Percentiles rank a stretch among this genome's conserved stretches.
phyloP scores from a whole-genome alignment of 2,329 filamentous ascomycete species.

The Ophiostoma fasciatum region DNA sequence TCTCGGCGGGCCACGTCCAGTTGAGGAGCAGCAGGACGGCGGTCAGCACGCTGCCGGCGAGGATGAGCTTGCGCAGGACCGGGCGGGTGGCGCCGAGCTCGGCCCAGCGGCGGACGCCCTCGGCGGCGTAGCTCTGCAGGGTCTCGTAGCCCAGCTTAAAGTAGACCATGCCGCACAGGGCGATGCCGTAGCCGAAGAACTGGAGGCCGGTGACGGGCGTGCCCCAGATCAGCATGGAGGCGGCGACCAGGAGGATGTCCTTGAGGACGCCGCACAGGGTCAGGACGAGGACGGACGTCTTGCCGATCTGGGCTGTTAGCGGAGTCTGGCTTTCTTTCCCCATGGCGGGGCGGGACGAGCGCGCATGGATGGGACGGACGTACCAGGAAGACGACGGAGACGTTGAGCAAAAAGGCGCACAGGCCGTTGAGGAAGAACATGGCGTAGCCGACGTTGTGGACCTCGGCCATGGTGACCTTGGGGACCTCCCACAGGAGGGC shows the following conservation, averaged over 20 bases:
- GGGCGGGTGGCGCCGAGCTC: conserved; percentile 72
- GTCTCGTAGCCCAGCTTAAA: conserved; percentile 78
- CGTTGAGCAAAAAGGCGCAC: conserved; percentile 68
- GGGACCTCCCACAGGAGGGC: conserved; percentile 63
- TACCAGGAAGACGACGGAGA: conserved; percentile 77
- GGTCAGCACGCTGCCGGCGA: conserved; percentile 49
- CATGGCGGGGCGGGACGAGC: too few species aligned
- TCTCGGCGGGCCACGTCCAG: too few species aligned
- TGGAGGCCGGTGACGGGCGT: conserved; percentile 61
- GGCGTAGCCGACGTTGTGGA: conserved; percentile 58
- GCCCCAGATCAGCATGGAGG: conserved; percentile 70
- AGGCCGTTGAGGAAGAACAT: conserved; percentile 63
- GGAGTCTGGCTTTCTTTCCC: too few species aligned
- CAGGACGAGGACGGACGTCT: conserved; percentile 72
- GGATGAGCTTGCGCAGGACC: conserved; percentile 59
- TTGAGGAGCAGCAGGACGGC: conserved; percentile 57
- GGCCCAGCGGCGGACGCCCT: conserved; percentile 65
- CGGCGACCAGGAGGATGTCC: conserved; percentile 68
- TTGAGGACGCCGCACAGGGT: conserved; percentile 80
- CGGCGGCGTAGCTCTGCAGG: conserved; percentile 62
- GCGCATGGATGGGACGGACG: conserved; percentile 22
- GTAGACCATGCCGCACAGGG: conserved; percentile 64
- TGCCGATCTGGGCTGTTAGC: conserved; percentile 50
- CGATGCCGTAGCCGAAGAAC: conserved; percentile 73
- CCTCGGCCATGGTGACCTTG: conserved; percentile 50